Evolutionary conservation across 2,329 filamentous ascomycete species (phyloP).

Genomic region (Albophoma yamanashiensis): DNA sequence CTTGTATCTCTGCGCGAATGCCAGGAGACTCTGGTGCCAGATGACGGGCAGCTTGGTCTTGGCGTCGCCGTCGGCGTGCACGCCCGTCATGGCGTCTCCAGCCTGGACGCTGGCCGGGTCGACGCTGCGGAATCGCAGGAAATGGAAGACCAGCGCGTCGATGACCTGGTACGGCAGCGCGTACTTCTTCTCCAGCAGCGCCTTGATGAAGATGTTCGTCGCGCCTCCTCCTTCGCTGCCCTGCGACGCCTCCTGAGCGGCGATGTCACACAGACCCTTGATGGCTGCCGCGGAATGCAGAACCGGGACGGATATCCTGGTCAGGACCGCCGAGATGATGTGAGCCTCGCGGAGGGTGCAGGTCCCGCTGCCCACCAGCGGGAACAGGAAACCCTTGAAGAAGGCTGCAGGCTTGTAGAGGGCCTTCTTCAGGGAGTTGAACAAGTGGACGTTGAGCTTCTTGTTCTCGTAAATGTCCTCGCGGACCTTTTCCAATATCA

Average conservation of each 20-base stretch:
- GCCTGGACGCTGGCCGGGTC: constrained; percentile 46
- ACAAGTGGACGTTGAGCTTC: constrained; percentile 91
- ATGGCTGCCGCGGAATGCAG: constrained; percentile 87
- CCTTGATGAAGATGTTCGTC: constrained; percentile 91
- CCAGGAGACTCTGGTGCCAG: constrained; percentile 89
- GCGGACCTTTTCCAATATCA: constrained; percentile 82
- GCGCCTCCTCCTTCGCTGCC: constrained; percentile 81
- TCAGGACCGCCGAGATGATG: constrained; percentile 80
- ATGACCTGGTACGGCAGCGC: constrained; percentile 91
- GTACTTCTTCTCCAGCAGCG: constrained; percentile 92
- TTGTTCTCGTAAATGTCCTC: constrained; percentile 90
- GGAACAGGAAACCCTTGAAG: constrained; percentile 94
- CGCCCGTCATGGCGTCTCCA: constrained; percentile 41
- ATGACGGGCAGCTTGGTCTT: constrained; percentile 71
- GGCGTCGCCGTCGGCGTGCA: constrained; percentile 34
- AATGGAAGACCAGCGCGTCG: constrained; percentile 92
- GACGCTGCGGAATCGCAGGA: constrained; percentile 72
- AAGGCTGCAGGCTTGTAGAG: constrained; percentile 92
- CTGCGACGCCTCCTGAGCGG: constrained; percentile 75
- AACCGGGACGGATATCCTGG: constrained; percentile 77
- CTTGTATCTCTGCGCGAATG: constrained; percentile 88
- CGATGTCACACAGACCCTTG: constrained; percentile 87
- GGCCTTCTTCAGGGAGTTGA: constrained; percentile 82
- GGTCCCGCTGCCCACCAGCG: constrained; percentile 72
- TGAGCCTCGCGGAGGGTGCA: constrained; percentile 87